These are phyloP conservation scores for Cystobasidium onofrii DNA, from an alignment of 768 basidiomycete species.

Conservation along the genomic window DNA sequence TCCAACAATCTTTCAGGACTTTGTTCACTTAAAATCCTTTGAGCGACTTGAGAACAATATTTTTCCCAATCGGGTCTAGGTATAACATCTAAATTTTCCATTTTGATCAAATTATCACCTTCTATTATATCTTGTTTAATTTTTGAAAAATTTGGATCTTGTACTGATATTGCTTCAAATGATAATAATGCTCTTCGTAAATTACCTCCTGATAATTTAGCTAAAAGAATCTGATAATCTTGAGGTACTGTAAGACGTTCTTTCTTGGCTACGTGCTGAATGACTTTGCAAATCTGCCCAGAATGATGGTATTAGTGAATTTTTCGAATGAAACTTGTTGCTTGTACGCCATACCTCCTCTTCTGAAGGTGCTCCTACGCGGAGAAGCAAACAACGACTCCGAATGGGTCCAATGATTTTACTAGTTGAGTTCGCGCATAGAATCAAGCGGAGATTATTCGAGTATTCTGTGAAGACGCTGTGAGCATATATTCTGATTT, in stretches of 20 bases:
- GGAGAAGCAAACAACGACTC: slow-evolving; percentile 84
- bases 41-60: slow-evolving; percentile 85
- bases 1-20: slow-evolving; percentile 81
- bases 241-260: slow-evolving; percentile 74
- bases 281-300: slow-evolving; percentile 66
- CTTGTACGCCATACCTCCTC: slow-evolving; percentile 57
- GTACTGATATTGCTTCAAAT: slow-evolving; percentile 92
- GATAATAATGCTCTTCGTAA: slow-evolving; percentile 89
- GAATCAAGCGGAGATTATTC: slow-evolving; percentile 90
- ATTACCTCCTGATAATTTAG: slow-evolving; percentile 75
- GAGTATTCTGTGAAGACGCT: slow-evolving; percentile 61
- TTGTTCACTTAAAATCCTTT: slow-evolving; percentile 81
- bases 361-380: slow-evolving; percentile 75
- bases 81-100: slow-evolving; percentile 37
- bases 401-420: slow-evolving; percentile 94
- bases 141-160: slow-evolving; percentile 49
- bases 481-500: neutral
- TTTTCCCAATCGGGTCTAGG: slow-evolving; percentile 99
- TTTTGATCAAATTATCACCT: slow-evolving; percentile 25
- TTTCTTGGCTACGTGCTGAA: slow-evolving; percentile 68
- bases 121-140: slow-evolving; percentile 31
- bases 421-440: slow-evolving; percentile 91
- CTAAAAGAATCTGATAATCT: slow-evolving; percentile 65
- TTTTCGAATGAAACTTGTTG: neutral
- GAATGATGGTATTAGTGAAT: neutral